Conservation (phyloP, 202 grass and related monocot genomes). For the Saccharum hybrid region DNA sequence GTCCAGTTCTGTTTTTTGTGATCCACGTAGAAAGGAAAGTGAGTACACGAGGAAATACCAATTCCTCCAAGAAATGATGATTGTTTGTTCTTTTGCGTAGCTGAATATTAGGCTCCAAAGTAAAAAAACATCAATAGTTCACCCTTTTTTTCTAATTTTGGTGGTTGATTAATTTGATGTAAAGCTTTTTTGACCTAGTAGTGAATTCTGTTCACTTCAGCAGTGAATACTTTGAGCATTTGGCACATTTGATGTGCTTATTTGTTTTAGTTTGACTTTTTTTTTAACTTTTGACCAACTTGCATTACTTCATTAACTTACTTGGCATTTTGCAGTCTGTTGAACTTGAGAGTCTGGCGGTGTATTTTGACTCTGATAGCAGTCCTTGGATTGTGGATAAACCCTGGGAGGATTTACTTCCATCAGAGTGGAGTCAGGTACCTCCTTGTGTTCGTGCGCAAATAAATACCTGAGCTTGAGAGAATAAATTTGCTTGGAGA, state of each 20-base stretch:
- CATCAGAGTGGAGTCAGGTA: constrained; percentile 97
- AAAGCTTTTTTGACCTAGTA: constrained; percentile 36
- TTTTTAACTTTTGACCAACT: constrained; percentile 17
- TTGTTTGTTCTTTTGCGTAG: constrained; percentile 1
- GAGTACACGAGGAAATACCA: constrained; percentile 20
- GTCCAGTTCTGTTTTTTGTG: constrained; percentile 15
- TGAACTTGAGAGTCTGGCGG: constrained; percentile 84
- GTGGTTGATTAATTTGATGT: constrained; percentile 30
- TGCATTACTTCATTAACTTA: constrained; percentile 43
- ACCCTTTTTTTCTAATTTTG: constrained; percentile 9
- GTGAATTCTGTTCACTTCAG: constrained; percentile 26
- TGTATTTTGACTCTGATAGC: constrained; percentile 98
- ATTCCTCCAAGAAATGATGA: not conserved
- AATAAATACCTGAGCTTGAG: constrained; percentile 15
- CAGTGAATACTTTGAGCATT: constrained; percentile 23
- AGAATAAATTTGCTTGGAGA: constrained; percentile 3
- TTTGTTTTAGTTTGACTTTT: constrained; percentile 16
- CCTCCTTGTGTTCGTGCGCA: constrained; percentile 28
- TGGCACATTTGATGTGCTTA: constrained; percentile 13
- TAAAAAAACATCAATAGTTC: constrained; percentile 7
- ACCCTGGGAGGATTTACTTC: constrained; percentile 86
- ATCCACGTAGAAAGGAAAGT: constrained; percentile 25
- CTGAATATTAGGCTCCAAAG: constrained; percentile 28
- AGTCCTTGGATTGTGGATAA: constrained; percentile 78
- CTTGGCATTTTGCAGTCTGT: constrained; percentile 75